Evolutionary conservation across 257 asterid species (phyloP), one percentile per base, ranked within the genome.

Genomic region (Dorcoceras hygrometricum): DNA sequence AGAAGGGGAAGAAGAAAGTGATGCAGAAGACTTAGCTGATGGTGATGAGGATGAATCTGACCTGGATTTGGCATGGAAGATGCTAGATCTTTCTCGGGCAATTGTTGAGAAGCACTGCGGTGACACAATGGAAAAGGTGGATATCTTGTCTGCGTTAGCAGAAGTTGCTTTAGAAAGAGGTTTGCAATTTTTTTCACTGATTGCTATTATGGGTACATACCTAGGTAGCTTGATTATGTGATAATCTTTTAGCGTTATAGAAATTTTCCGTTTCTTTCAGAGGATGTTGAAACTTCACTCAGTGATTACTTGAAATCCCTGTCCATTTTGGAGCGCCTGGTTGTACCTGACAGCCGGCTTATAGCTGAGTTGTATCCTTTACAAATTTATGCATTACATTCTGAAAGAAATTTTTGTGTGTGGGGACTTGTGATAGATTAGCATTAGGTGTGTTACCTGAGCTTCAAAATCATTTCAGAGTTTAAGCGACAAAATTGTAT

Each of bases 101-200:
- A 94, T 94, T 53, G 93, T 75, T 73, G 99, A 94, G 84, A 90
- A 85, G 80, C 77, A 75, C 65, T 75, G 90, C 3, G 91, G 67
- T 16, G 93, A 90, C 65, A 82, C 96, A 25, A 81, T 88, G 87
- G 96, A 90, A 69, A 94, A 88, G 80, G 95, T 94, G 73, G 99
- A 94, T 71, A 86, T 94, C 72, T 72, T 94, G 79, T 88, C 98
- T 67, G 89, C 96, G 65, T 81, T 94, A 77, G 99, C 96, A 10
- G 98, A 90, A 80, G 99, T 90, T 18, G 92, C 99, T 68, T 80
- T 94, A 63, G 99, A 90, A 79, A 87, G 99, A 89, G 99, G 99
- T 90, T 62, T 39, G 81, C 70, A 69, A 23, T 68, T 68, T 64
- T 29, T 61, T 65, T 23, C n/a, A 0, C 57, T 36, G 39, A 58